Evolutionary conservation across 2,329 filamentous ascomycete genomes (phyloP).

Genomic region (Pestalotiopsis sp.): DNA sequence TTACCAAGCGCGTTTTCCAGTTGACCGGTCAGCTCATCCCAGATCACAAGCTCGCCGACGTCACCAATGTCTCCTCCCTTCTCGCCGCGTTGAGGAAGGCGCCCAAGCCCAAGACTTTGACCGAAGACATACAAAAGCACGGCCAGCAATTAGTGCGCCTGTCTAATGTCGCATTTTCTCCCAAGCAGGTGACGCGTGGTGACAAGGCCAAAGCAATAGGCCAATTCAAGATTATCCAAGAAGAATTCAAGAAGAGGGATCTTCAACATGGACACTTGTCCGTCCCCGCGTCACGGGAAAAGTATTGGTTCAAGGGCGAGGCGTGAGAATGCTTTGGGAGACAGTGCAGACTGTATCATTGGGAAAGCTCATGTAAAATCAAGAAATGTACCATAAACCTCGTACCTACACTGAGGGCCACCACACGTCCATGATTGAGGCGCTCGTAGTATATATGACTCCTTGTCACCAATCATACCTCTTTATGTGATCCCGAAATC

Average conservation of each 20-base stretch:
- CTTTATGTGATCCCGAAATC: background rate
- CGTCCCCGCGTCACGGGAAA: slow-evolving; percentile 44
- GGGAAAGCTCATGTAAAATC: background rate
- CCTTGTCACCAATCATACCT: background rate
- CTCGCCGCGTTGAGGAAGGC: slow-evolving; percentile 56
- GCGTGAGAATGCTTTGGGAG: slow-evolving; percentile 22
- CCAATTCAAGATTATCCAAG: slow-evolving; percentile 78
- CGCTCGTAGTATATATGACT: background rate
- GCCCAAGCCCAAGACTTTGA: slow-evolving; percentile 64
- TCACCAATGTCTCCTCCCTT: slow-evolving; percentile 57
- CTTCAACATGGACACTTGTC: slow-evolving; percentile 54
- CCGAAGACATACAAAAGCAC: slow-evolving; percentile 55
- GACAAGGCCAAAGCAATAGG: slow-evolving; percentile 74
- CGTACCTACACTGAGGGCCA: background rate
- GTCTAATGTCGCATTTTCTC: slow-evolving; percentile 71
- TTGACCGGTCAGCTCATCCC: slow-evolving; percentile 77
- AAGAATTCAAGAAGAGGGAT: slow-evolving; percentile 66
- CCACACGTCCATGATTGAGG: background rate
- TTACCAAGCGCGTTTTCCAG: slow-evolving; percentile 79
- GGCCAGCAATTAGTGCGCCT: slow-evolving; percentile 44
- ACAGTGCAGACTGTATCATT: background rate
- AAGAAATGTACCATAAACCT: slow-evolving; percentile 6
- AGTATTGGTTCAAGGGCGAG: slow-evolving; percentile 44
- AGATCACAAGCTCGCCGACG: slow-evolving; percentile 66
- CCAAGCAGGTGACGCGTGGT: slow-evolving; percentile 67